Base-by-base conservation (phyloP, 179 eudicot species). In the Vitellaria paradoxa region DNA sequence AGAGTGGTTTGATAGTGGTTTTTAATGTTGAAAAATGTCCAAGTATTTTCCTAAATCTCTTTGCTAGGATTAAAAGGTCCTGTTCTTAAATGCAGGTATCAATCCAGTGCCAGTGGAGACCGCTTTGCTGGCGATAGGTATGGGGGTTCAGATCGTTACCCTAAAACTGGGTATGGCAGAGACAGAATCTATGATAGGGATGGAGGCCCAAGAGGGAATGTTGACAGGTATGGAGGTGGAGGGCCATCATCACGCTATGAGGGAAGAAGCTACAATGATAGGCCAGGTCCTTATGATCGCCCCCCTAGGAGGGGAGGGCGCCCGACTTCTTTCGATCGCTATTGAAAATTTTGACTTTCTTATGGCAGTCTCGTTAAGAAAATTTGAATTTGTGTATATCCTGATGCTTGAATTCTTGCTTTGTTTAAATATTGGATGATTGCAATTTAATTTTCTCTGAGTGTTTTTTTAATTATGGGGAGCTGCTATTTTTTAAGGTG, bases 241-340 rank as follows among this genome's bases (percentile, higher is more conserved):
- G 86, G 81, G 24, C 45, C 45, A 42, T 42, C 45, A 56, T 76
- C 83, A 24, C 86, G 88, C n/a, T 82, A 81, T 45, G 90, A 81
- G 65, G 87, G 87, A 70, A 85, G 81, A 86, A 77, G 70, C 77
- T 84, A 68, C 72, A 83, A 87, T 77, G 92, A 85, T 10, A 80
- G 90, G 78, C 77, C 92, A 15, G 91, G 78, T 17, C 94, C 92
- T 2, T 90, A 90, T 78, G 92, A 89, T 64, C 88, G 91, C 72
- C 92, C 91, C 70, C 92, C 91, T 52, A 73, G 84, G 73, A 82
- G 93, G 76, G 90, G 91, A 64, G 89, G 84, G 9, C 81, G 87
- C 23, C 86, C 90, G 21, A 81, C 90, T 75, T 82, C 90, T 26
- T 84, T 78, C 46, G 90, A 90, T 68, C 92, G 84, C 24, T 90